Base-by-base conservation (phyloP, 2,329 filamentous ascomycete genomes). In the Xylogone sp. region DNA sequence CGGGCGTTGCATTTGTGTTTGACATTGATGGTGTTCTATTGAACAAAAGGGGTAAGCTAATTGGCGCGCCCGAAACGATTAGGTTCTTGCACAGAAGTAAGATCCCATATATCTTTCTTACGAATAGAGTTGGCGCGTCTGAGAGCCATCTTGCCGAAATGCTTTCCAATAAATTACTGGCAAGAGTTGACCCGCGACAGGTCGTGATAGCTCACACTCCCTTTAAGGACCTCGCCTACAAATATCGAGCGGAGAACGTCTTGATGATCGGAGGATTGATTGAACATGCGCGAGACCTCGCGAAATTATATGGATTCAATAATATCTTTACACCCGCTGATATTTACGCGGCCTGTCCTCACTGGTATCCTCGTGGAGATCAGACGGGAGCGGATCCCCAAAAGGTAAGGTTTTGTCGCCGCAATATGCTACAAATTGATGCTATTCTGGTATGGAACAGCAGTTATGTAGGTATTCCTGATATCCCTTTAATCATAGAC, bases 151-250 rank as follows among this genome's bases (percentile, higher is more conserved):
- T 84, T 54, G 79, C 78, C 59, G 73, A 82, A 51, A 82, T 87
- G 68, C 76, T 88, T n/a, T 75, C 78, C 55, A 78, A 80, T 64
- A 85, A 87, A 54, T 74, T 88, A 43, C 69, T 78, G 51, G 76
- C 78, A 62, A 81, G 81, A 47, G 77, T 74, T 53, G 83, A 78
- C 42, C 82, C 85, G 54, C 19, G 45, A n/a, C 84, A 88, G 66
- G 89, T 89, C 73, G 87, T 88, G 64, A 85, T 88, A 68, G 84
- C 81, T 1, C 85, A 88, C 75, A 88, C 84, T 4, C 85, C 85
- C 60, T 89, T 89, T 84, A 82, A 83, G 54, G 84, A 86, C 45
- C 71, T 88, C 62, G 72, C 84, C 27, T 43, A 49, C 3, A 83
- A 87, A 68, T 88, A 88, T 75, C 87, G 88, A 75, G 78, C 81